phyloP scores from a whole-genome alignment of 768 basidiomycete genomes.

The Arthromyces matolae region DNA sequence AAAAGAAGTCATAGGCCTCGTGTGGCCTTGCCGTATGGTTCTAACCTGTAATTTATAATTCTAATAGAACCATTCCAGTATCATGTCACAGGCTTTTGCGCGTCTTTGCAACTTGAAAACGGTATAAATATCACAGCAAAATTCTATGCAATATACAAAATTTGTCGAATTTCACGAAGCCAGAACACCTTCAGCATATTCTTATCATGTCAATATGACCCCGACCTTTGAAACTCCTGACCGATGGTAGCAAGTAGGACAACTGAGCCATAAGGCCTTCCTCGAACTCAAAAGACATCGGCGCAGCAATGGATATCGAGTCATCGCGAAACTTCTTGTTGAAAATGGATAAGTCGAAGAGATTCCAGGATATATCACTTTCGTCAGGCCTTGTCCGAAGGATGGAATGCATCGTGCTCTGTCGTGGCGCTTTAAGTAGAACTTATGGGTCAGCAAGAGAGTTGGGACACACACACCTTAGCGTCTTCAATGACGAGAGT shows the following conservation, averaged over 20 bases:
- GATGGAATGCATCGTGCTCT: slow-evolving; percentile 4
- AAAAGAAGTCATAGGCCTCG: slow-evolving; percentile 37
- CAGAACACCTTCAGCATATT: no score
- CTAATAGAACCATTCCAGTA: no score
- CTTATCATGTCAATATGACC: slow-evolving; percentile 3
- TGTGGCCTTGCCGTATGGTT: no score
- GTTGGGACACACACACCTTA: background rate
- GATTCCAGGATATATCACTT: slow-evolving; percentile 2
- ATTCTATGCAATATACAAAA: no score
- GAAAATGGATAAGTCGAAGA: slow-evolving; percentile 8
- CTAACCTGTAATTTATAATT: no score
- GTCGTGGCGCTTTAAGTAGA: background rate
- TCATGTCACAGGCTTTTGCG: no score
- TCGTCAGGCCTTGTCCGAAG: slow-evolving; percentile 1
- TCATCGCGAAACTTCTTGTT: slow-evolving; percentile 7
- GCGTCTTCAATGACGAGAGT: slow-evolving; percentile 8
- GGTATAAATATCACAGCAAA: no score
- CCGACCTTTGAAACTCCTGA: slow-evolving; percentile 9
- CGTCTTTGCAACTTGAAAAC: no score
- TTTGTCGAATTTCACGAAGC: no score
- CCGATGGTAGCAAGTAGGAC: slow-evolving; percentile 1
- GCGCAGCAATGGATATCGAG: background rate
- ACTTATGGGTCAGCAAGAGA: background rate
- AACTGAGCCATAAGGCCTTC: slow-evolving; percentile 7
- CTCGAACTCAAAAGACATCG: slow-evolving; percentile 8